phyloP scores from a whole-genome alignment of 345 rosid genomes.

The Hibiscus trionum region DNA sequence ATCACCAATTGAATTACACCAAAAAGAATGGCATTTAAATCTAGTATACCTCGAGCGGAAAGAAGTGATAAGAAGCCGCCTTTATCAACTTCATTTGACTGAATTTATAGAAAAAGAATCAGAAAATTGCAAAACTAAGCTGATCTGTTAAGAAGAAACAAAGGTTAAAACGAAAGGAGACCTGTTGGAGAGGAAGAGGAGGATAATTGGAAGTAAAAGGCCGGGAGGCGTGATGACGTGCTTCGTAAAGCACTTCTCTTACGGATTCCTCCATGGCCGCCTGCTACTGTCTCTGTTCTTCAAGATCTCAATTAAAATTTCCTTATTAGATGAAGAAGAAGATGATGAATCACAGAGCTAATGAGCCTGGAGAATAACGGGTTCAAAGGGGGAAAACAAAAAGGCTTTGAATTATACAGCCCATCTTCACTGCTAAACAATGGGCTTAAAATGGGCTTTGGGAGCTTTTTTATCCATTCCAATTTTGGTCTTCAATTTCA shows the following conservation, averaged over 20 bases:
- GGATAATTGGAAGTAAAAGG: slow-evolving; percentile 62
- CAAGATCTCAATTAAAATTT: slow-evolving; percentile 7
- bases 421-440: not conserved
- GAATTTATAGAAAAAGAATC: slow-evolving; percentile 9
- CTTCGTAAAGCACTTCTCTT: slow-evolving; percentile 54
- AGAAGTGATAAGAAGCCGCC: slow-evolving; percentile 51
- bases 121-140: not conserved
- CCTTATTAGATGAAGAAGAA: not conserved
- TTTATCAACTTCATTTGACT: slow-evolving; percentile 36
- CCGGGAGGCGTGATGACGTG: slow-evolving; percentile 53
- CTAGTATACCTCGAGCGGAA: slow-evolving; percentile 35
- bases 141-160: not conserved
- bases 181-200: slow-evolving; percentile 63
- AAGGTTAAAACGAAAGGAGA: slow-evolving; percentile 10
- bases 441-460: no score
- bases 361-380: not conserved
- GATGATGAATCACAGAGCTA: not conserved
- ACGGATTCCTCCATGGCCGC: slow-evolving; percentile 31
- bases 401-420: not conserved
- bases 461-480: no score
- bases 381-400: not conserved
- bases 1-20: not conserved
- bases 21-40: not conserved
- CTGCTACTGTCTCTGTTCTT: not conserved
- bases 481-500: no score